Conservation (phyloP, 345 rosid species). For the Passiflora organensis region DNA sequence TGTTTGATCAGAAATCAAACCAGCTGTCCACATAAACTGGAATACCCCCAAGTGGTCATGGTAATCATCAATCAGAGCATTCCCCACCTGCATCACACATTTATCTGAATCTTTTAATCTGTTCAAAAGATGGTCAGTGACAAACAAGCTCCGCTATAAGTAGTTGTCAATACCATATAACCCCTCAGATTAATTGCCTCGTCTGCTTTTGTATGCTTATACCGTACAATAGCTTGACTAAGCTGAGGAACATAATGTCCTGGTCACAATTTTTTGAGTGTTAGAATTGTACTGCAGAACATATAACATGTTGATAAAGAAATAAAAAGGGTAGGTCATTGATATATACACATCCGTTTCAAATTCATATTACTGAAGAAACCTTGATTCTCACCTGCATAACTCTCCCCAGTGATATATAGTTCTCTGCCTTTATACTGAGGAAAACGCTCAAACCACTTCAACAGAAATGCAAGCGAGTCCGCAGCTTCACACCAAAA, state of each 20-base stretch:
- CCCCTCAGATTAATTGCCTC: constrained; percentile 70
- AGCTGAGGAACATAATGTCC: constrained; percentile 98
- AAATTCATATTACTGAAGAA: constrained; percentile 1
- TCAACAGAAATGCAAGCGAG: constrained; percentile 61
- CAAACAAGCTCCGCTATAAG: background rate
- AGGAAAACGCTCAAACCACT: constrained; percentile 89
- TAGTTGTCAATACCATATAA: constrained; percentile 54
- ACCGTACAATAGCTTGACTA: constrained; percentile 62
- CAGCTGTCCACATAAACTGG: constrained; percentile 81
- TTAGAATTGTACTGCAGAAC: constrained; percentile 7
- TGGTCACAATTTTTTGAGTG: constrained; percentile 22
- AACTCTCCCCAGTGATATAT: constrained; percentile 84
- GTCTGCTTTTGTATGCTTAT: constrained; percentile 42
- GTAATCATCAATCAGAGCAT: constrained; percentile 83
- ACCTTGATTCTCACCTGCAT: constrained; percentile 49
- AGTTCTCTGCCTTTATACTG: constrained; percentile 85
- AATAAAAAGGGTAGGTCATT: background rate
- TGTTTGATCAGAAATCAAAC: constrained; percentile 84
- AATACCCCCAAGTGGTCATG: constrained; percentile 74
- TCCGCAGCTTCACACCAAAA: constrained; percentile 56
- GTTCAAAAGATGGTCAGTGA: background rate
- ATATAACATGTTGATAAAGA: background rate
- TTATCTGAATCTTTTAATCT: constrained; percentile 10
- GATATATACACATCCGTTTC: no score
- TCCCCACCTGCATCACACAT: constrained; percentile 68